Conservation (phyloP, 179 eudicot genomes). For the Pouteria campechiana region DNA sequence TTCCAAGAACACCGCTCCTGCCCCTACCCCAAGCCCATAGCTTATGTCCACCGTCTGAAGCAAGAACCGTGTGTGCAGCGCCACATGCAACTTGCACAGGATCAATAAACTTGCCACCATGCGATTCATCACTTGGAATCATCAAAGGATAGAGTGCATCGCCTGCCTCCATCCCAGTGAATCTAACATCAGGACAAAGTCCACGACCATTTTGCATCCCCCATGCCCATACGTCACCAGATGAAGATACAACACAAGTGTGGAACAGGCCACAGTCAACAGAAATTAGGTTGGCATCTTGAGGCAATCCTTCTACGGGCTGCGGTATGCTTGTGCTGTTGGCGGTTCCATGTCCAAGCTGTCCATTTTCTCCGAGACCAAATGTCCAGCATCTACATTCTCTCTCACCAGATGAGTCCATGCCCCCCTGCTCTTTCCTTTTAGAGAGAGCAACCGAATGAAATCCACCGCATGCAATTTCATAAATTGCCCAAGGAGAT, state of each 20-base stretch:
- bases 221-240: slow-evolving; percentile 92
- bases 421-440: slow-evolving; percentile 31
- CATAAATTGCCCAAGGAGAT: slow-evolving; percentile 52
- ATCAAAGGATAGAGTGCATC: slow-evolving; percentile 56
- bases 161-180: slow-evolving; percentile 47
- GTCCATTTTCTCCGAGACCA: slow-evolving; percentile 84
- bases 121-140: slow-evolving; percentile 23
- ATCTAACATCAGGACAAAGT: slow-evolving; percentile 70
- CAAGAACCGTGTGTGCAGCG: slow-evolving; percentile 81
- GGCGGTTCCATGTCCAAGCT: slow-evolving; percentile 76
- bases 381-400: slow-evolving; percentile 71
- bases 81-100: slow-evolving; percentile 68
- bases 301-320: slow-evolving; percentile 37
- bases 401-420: no score
- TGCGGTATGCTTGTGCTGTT: slow-evolving; percentile 33
- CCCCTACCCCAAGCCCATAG: slow-evolving; percentile 93
- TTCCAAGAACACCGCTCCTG: slow-evolving; percentile 74
- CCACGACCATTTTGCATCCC: slow-evolving; percentile 91
- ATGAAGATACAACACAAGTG: slow-evolving; percentile 66
- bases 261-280: slow-evolving; percentile 82
- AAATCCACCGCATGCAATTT: slow-evolving; percentile 73
- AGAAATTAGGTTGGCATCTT: slow-evolving; percentile 33
- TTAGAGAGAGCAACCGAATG: slow-evolving; percentile 62
- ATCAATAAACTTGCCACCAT: slow-evolving; percentile 34
- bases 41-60: slow-evolving; percentile 47